These are phyloP conservation scores for Rhodotorula graminis DNA, from an alignment of 768 basidiomycete species.

Conservation along the genomic window DNA sequence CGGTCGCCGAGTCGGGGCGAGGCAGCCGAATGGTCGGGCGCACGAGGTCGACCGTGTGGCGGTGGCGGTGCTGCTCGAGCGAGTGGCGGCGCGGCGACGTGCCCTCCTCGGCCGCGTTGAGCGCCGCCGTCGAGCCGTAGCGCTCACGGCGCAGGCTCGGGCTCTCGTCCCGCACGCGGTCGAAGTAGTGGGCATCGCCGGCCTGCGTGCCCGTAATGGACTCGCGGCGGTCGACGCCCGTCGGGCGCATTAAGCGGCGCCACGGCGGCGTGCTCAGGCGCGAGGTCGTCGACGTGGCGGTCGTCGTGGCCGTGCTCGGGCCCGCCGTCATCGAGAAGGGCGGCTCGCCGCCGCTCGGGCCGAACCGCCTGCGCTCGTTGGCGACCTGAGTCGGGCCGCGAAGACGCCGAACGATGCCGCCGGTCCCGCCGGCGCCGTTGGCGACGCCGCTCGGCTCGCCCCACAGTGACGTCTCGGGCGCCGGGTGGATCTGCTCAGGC, in stretches of 20 bases:
- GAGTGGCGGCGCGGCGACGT: too few species aligned
- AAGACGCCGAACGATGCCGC: not conserved
- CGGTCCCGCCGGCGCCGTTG: not conserved
- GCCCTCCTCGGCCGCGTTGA: not conserved
- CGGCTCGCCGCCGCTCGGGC: not conserved
- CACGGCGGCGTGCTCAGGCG: not conserved
- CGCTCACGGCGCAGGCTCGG: slow-evolving; percentile 7
- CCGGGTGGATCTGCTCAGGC: not conserved
- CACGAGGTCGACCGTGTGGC: not conserved
- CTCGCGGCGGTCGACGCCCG: not conserved
- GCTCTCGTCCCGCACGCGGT: not conserved
- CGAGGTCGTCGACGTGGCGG: not conserved
- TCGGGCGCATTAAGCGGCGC: not conserved
- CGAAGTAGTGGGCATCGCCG: not conserved
- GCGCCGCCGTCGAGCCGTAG: not conserved
- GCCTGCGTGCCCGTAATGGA: not conserved
- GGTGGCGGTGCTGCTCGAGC: too few species aligned
- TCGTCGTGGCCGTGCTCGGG: not conserved
- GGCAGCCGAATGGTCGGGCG: slow-evolving; percentile 5
- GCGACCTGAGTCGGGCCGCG: slow-evolving; percentile 19
- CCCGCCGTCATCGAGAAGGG: not conserved
- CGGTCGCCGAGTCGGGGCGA: not conserved
- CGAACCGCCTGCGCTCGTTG: slow-evolving; percentile 29
- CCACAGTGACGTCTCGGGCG: not conserved
- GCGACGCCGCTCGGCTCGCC: not conserved